A percentile compares a stretch with the other conserved stretches of the same genome.
Conservation (phyloP, 441 rosid species). For the Erodium chrysanthum region DNA sequence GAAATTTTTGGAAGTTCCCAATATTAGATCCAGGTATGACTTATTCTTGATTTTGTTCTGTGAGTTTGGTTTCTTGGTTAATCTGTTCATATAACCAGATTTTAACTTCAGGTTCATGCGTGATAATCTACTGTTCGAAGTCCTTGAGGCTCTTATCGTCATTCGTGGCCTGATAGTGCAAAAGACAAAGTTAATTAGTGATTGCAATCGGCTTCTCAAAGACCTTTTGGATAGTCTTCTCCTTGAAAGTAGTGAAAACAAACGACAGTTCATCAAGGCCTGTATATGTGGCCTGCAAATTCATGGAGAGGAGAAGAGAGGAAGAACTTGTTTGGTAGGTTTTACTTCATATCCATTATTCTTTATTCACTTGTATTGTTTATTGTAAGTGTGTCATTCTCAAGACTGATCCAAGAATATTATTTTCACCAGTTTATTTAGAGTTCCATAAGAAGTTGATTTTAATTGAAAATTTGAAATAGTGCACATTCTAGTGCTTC, state of each 20-base stretch:
- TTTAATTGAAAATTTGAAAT: slow-evolving; percentile 8
- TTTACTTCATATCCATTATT: slow-evolving; percentile 3
- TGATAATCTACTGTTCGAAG: slow-evolving; percentile 81
- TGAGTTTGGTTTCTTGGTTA: slow-evolving; percentile 15
- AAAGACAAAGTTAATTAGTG: slow-evolving; percentile 97
- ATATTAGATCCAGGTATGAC: slow-evolving; percentile 82
- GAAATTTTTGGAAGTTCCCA: slow-evolving; percentile 88
- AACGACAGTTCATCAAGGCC: slow-evolving; percentile 87
- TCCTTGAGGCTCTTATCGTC: slow-evolving; percentile 96
- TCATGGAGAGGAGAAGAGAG: slow-evolving; percentile 87
- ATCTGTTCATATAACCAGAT: slow-evolving; percentile 19
- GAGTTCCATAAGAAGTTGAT: neutral
- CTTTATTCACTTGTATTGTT: neutral
- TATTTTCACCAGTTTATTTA: neutral
- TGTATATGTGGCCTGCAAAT: slow-evolving; percentile 91
- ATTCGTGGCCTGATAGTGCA: slow-evolving; percentile 95
- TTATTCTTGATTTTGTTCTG: neutral
- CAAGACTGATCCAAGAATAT: neutral
- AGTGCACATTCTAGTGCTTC: neutral
- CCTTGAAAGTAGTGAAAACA: slow-evolving; percentile 97
- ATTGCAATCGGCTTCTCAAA: slow-evolving; percentile 84
- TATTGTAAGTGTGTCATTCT: neutral
- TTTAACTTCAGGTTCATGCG: slow-evolving; percentile 73
- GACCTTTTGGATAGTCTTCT: slow-evolving; percentile 97
- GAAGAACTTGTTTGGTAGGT: slow-evolving; percentile 84